phyloP scores from a whole-genome alignment of 805 yeast species.

The Hanseniaspora opuntiae region DNA sequence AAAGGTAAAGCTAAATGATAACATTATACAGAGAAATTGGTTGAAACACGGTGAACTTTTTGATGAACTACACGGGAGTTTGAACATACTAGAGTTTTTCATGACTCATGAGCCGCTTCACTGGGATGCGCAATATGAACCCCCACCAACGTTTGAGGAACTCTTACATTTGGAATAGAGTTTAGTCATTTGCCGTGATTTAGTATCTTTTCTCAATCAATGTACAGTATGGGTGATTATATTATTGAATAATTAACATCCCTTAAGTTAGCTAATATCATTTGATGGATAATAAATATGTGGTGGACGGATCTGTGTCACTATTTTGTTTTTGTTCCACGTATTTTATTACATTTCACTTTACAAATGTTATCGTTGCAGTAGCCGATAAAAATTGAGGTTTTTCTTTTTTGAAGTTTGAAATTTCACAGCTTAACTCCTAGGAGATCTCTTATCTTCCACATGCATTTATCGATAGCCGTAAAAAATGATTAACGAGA shows the following conservation, averaged over 20 bases:
- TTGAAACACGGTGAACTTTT: conserved; percentile 25
- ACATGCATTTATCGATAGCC: background rate
- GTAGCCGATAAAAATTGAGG: background rate
- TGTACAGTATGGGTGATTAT: no score
- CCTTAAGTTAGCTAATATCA: no score
- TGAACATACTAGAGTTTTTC: conserved; percentile 10
- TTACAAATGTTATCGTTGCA: background rate
- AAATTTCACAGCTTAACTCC: background rate
- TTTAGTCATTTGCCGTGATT: background rate
- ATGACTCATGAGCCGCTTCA: conserved; percentile 16
- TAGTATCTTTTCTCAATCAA: background rate
- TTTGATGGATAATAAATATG: no score
- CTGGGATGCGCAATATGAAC: conserved; percentile 22
- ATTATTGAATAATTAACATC: no score
- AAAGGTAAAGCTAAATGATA: conserved; percentile 24
- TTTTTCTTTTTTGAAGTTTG: background rate
- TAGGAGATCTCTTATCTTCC: background rate
- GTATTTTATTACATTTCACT: no score
- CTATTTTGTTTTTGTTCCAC: no score
- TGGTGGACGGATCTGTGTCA: no score
- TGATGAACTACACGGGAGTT: conserved; percentile 19
- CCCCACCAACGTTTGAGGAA: conserved; percentile 23
- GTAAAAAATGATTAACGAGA: background rate
- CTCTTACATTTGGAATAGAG: background rate
- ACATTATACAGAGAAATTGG: conserved; percentile 23